These are phyloP conservation scores for Brassica napus DNA, from an alignment of 345 rosid species.

Conservation along the genomic window DNA sequence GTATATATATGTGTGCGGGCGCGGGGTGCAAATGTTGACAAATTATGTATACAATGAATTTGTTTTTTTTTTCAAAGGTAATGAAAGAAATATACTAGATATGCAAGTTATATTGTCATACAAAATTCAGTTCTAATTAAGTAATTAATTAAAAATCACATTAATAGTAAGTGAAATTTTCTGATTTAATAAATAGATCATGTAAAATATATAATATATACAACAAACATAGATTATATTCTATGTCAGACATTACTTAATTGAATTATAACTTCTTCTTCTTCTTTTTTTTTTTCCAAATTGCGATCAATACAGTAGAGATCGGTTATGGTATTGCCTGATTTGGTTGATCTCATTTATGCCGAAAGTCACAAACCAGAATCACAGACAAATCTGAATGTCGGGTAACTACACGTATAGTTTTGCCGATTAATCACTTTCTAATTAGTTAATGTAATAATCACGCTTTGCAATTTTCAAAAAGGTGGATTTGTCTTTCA, in stretches of 20 bases:
- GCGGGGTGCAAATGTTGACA: background rate
- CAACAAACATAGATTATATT: background rate
- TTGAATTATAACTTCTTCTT: background rate
- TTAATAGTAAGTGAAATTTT: background rate
- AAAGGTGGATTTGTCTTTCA: background rate
- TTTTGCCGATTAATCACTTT: conserved; percentile 15
- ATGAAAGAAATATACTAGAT: background rate
- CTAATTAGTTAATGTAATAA: conserved; percentile 17
- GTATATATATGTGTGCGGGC: too few relatives aligned
- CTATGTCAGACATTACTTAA: background rate
- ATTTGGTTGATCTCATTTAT: conserved; percentile 2
- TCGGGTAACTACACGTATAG: conserved; percentile 3
- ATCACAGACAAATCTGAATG: conserved; percentile 18
- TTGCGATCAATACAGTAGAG: background rate
- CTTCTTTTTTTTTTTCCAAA: background rate
- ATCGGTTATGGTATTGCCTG: background rate
- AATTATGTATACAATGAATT: background rate
- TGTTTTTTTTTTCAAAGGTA: background rate
- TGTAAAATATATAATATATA: background rate
- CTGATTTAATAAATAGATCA: background rate
- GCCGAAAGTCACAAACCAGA: conserved; percentile 20
- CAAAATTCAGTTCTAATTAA: background rate
- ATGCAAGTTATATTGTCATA: background rate
- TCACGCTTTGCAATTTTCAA: conserved; percentile 4
- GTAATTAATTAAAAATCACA: background rate